Percentiles rank a stretch among this genome's conserved stretches.
Evolutionary conservation across 768 basidiomycete genomes (phyloP).

Genomic region (Boletus fagicola): DNA sequence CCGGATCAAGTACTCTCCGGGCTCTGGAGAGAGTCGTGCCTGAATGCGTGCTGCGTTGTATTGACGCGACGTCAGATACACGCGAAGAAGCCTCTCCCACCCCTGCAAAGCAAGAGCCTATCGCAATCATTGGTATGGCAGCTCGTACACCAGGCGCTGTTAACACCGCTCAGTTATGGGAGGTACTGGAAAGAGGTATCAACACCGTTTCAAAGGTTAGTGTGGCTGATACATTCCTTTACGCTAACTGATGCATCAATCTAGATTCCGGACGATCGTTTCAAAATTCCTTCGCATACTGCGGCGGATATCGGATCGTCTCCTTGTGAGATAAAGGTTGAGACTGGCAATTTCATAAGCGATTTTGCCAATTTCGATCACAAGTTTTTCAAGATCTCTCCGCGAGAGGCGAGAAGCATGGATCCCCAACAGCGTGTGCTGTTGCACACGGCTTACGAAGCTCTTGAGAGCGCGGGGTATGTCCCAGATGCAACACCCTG

Average conservation of each 20-base stretch:
- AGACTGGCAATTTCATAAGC: slow-evolving; percentile 63
- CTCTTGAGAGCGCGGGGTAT: slow-evolving; percentile 69
- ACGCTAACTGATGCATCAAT: slow-evolving; percentile 2
- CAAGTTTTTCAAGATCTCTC: slow-evolving; percentile 69
- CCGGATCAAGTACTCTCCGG: slow-evolving; percentile 41
- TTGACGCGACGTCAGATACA: slow-evolving; percentile 15
- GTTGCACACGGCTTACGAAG: slow-evolving; percentile 64
- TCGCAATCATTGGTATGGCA: slow-evolving; percentile 75
- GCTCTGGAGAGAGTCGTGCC: slow-evolving; percentile 38
- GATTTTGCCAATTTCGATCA: slow-evolving; percentile 62
- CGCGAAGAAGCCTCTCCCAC: neutral
- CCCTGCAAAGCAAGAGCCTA: slow-evolving; percentile 42
- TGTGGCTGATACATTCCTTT: neutral
- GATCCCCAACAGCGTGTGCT: slow-evolving; percentile 74
- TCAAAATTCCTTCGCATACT: slow-evolving; percentile 45
- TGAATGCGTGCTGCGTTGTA: slow-evolving; percentile 14
- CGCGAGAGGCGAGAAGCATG: slow-evolving; percentile 73
- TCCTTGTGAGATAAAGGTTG: slow-evolving; percentile 47
- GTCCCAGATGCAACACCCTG: slow-evolving; percentile 55
- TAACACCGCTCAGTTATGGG: slow-evolving; percentile 52
- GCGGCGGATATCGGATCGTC: slow-evolving; percentile 19
- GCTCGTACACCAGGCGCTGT: slow-evolving; percentile 52
- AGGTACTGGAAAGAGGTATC: slow-evolving; percentile 52
- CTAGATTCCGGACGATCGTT: slow-evolving; percentile 64
- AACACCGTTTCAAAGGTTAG: slow-evolving; percentile 58